phyloP scores from a whole-genome alignment of 2,329 filamentous ascomycete species.

The Gaeumannomyces sp. region DNA sequence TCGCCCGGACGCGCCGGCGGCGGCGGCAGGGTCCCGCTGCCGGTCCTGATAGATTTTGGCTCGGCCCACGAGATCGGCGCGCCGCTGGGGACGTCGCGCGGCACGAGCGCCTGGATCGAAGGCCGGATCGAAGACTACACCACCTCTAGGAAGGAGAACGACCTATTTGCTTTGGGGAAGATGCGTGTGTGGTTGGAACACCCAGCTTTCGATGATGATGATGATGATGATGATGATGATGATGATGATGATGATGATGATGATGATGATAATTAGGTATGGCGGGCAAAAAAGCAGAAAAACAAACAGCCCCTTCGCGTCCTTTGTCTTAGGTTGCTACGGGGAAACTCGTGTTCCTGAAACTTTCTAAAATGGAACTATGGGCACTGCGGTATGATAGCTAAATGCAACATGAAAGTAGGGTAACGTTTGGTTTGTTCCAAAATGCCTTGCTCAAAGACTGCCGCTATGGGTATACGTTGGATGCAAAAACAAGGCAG shows the following conservation, averaged over 20 bases:
- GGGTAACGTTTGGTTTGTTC: neutral
- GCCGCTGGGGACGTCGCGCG: neutral
- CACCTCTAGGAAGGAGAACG: constrained; percentile 7
- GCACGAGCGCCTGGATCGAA: constrained; percentile 11
- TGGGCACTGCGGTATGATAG: no score
- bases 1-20: neutral
- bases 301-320: no score
- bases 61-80: constrained; percentile 8
- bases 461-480: neutral
- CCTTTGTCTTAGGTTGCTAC: no score
- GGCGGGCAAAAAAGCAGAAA: no score
- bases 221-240: no score
- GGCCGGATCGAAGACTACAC: constrained; percentile 1
- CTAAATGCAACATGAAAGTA: neutral
- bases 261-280: no score
- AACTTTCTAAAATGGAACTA: no score
- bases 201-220: constrained; percentile 3
- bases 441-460: neutral
- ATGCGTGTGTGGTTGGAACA: constrained; percentile 10
- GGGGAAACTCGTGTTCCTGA: no score
- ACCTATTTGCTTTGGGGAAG: constrained; percentile 10
- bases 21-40: neutral
- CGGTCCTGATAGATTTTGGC: constrained; percentile 14
- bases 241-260: neutral
- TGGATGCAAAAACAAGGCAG: neutral